Conservation (phyloP, 108 stramenopile species). For the Chaetoceros muelleri region DNA sequence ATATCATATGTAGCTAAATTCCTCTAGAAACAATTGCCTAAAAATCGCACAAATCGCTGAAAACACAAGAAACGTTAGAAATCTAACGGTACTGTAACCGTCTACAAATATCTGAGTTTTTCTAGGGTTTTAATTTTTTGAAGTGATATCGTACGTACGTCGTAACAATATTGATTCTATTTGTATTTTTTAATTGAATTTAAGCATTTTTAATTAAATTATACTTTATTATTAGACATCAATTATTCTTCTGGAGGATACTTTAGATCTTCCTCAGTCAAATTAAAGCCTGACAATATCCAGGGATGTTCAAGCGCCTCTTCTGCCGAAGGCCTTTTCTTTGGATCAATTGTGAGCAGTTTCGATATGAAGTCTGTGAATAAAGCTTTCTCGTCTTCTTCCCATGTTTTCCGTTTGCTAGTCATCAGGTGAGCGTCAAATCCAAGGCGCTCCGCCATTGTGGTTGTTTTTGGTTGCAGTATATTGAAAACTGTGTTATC, state of each 20-base stretch:
- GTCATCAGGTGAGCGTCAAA: constrained; percentile 56
- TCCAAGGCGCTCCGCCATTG: constrained; percentile 51
- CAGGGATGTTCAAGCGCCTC: constrained; percentile 82
- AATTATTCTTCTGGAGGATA: constrained; percentile 38
- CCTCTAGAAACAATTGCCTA: too few relatives aligned
- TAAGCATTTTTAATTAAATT: constrained; percentile 1
- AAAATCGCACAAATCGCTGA: too few relatives aligned
- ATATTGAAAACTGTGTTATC: constrained; percentile 32
- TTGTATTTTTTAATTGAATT: too few relatives aligned
- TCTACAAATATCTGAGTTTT: too few relatives aligned
- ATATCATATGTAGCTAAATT: too few relatives aligned
- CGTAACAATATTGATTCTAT: too few relatives aligned
- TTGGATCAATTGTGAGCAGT: constrained; percentile 75
- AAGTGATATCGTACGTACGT: too few relatives aligned
- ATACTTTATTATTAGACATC: neutral
- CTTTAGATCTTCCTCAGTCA: constrained; percentile 66
- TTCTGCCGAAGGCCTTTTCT: constrained; percentile 53
- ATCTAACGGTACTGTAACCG: too few relatives aligned
- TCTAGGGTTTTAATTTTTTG: too few relatives aligned
- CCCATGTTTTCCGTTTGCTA: constrained; percentile 15
- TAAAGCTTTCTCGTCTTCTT: constrained; percentile 43
- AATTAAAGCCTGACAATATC: constrained; percentile 60
- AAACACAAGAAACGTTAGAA: too few relatives aligned
- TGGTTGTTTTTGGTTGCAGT: constrained; percentile 73
- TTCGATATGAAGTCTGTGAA: constrained; percentile 77